A percentile compares a stretch with the other conserved stretches of the same genome.
Evolutionary conservation across 768 basidiomycete genomes (phyloP).

Genomic region (Amanita brunnescens): DNA sequence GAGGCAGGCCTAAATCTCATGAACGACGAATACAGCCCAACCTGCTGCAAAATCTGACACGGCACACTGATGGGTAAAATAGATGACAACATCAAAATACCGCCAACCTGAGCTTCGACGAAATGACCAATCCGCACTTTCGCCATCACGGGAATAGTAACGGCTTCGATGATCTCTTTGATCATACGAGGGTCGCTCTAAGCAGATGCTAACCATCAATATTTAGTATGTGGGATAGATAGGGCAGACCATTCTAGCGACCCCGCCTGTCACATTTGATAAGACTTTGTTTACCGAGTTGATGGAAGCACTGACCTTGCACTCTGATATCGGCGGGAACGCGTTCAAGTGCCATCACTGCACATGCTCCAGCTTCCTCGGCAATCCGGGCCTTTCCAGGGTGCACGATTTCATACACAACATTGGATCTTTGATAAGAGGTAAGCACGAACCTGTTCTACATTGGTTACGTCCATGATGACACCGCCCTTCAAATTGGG

Average conservation of each 20-base stretch:
- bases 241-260: constrained; percentile 82
- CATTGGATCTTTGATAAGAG: not conserved
- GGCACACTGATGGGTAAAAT: not conserved
- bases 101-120: constrained; percentile 82
- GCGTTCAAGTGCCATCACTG: constrained; percentile 94
- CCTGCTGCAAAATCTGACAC: constrained; percentile 76
- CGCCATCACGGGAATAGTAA: constrained; percentile 96
- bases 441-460: constrained; percentile 35
- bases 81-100: constrained; percentile 1
- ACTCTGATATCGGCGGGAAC: constrained; percentile 93
- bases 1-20: too few species aligned
- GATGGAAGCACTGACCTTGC: constrained; percentile 35
- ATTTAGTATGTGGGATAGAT: not conserved
- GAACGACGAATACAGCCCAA: too few species aligned
- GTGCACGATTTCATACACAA: not conserved
- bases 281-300: not conserved
- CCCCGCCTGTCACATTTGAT: constrained; percentile 46
- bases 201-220: not conserved
- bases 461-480: constrained; percentile 94
- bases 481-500: constrained; percentile 57
- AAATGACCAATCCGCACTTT: constrained; percentile 96
- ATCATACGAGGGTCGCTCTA: constrained; percentile 95
- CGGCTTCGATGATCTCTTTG: constrained; percentile 89
- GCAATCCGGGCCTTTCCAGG: constrained; percentile 78
- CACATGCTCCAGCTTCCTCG: constrained; percentile 94